phyloP scores from a whole-genome alignment of 75 land plant species.

The Azolla pinnata region DNA sequence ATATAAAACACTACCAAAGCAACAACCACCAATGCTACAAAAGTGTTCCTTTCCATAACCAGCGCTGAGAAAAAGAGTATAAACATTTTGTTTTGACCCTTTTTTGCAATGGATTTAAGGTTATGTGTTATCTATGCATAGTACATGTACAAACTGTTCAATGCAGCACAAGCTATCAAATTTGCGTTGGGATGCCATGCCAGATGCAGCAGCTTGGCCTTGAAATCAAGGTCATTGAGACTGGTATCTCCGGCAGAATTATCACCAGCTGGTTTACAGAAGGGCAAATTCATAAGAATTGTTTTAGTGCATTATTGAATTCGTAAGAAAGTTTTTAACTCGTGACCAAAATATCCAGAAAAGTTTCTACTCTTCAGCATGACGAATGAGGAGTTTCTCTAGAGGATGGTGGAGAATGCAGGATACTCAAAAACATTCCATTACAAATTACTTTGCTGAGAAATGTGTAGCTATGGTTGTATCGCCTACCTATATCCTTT shows the following conservation, averaged over 20 bases:
- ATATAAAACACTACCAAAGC: too few species aligned
- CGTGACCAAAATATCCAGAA: too few species aligned
- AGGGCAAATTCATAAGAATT: neutral
- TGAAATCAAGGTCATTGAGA: conserved; percentile 57
- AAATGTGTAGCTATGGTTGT: neutral
- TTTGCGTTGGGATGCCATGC: conserved; percentile 95
- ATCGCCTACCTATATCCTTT: too few species aligned
- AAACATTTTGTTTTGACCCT: too few species aligned
- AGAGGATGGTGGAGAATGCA: too few species aligned
- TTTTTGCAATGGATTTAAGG: too few species aligned
- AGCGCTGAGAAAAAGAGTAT: too few species aligned
- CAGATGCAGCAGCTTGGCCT: conserved; percentile 72
- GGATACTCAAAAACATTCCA: neutral
- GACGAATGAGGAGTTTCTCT: too few species aligned
- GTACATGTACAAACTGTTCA: conserved; percentile 98
- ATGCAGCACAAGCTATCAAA: conserved; percentile 94
- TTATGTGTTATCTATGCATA: conserved; percentile 49
- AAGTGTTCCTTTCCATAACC: too few species aligned
- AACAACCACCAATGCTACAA: too few species aligned
- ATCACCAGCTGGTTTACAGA: conserved; percentile 40
- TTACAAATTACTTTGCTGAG: neutral
- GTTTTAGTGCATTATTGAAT: neutral
- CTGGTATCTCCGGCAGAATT: conserved; percentile 54
- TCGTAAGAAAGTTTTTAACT: neutral
- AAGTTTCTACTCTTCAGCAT: too few species aligned